These are phyloP conservation scores for Hapsidospora chrysogenum DNA, from an alignment of 495 filamentous ascomycete genomes.

Conservation along the genomic window DNA sequence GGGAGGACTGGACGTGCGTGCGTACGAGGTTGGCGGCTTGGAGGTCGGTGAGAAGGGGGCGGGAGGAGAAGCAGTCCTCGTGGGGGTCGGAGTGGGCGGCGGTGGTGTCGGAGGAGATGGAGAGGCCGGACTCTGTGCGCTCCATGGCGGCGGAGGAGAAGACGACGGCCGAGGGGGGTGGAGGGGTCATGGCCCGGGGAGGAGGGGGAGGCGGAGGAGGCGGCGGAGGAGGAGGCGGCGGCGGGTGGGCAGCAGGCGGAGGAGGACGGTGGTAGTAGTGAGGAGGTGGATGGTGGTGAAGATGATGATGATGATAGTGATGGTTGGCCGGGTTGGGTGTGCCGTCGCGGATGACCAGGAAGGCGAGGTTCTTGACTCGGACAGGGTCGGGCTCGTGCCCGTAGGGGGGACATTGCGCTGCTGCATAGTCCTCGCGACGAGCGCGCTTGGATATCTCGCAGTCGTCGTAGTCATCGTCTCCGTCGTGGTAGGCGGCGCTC, in stretches of 20 bases:
- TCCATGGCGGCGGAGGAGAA: conserved; percentile 7
- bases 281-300: too few species aligned
- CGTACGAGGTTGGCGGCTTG: conserved; percentile 22
- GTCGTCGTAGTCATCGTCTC: neutral
- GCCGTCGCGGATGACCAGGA: conserved; percentile 3
- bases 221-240: conserved; percentile 1
- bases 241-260: too few species aligned
- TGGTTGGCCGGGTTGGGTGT: too few species aligned
- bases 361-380: conserved; percentile 3
- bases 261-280: too few species aligned
- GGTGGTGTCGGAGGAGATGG: conserved; percentile 14
- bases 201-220: neutral
- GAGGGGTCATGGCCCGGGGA: neutral
- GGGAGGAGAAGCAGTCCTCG: too few species aligned
- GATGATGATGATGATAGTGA: too few species aligned
- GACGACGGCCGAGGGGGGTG: neutral
- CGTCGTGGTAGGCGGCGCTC: conserved; percentile 1
- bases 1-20: conserved; percentile 20
- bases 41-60: conserved; percentile 18
- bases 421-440: too few species aligned
- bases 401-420: too few species aligned
- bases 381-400: neutral
- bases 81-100: neutral
- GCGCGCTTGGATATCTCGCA: too few species aligned
- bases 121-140: conserved; percentile 15